These are phyloP conservation scores for Salix purpurea DNA, from an alignment of 345 rosid species.

Conservation along the genomic window DNA sequence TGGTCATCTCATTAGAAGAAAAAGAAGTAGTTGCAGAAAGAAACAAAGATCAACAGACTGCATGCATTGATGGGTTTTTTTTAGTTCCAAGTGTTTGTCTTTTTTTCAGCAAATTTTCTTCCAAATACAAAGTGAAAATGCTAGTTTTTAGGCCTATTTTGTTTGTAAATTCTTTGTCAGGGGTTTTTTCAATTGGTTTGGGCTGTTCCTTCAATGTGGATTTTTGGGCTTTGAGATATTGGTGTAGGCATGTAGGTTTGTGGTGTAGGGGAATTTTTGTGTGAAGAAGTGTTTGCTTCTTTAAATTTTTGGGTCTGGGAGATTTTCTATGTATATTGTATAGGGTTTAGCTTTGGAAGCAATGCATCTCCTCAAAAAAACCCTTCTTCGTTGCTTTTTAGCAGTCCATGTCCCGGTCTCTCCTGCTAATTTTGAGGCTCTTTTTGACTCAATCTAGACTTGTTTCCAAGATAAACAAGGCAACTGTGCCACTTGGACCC, in stretches of 20 bases:
- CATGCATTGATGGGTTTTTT: neutral
- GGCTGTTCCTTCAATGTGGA: slow-evolving; percentile 23
- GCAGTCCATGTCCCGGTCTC: slow-evolving; percentile 29
- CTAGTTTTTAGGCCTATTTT: neutral
- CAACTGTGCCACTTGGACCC: slow-evolving; percentile 23
- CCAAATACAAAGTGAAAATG: neutral
- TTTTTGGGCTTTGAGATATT: slow-evolving; percentile 22
- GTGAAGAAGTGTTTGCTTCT: slow-evolving; percentile 8
- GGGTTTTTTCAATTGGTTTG: slow-evolving; percentile 5
- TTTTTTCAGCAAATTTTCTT: neutral
- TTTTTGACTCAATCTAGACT: slow-evolving; percentile 63
- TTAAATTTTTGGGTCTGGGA: slow-evolving; percentile 23
- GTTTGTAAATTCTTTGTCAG: neutral
- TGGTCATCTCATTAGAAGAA: slow-evolving; percentile 12
- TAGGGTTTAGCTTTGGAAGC: slow-evolving; percentile 16
- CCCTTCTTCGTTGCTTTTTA: slow-evolving; percentile 36
- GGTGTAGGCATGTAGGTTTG: slow-evolving; percentile 5
- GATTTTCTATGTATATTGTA: neutral
- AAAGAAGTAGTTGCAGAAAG: slow-evolving; percentile 1
- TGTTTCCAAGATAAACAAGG: slow-evolving; percentile 42
- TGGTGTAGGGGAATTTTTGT: slow-evolving; percentile 29
- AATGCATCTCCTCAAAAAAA: slow-evolving; percentile 28
- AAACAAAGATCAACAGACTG: neutral
- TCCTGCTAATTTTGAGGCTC: slow-evolving; percentile 29
- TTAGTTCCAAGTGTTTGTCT: neutral